Percentiles rank a stretch among this genome's conserved stretches.
Conservation (phyloP, 495 filamentous ascomycete genomes). For the Rhizodiscina lignyota region DNA sequence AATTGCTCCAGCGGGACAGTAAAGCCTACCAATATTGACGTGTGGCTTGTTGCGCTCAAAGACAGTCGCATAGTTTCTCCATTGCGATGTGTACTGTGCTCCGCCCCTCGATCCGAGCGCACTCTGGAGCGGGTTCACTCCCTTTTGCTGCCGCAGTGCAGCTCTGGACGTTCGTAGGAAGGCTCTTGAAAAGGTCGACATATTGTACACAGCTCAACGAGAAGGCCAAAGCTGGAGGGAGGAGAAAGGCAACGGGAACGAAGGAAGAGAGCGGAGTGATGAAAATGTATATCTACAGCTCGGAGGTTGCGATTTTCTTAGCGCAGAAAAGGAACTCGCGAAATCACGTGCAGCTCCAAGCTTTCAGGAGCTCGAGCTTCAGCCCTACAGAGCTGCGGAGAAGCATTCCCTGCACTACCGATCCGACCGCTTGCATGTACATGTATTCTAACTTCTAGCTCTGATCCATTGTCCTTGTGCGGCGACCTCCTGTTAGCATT, state of each 20-base stretch:
- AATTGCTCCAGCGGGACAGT: too few relatives aligned
- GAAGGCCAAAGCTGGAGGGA: background rate
- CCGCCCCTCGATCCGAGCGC: constrained; percentile 35
- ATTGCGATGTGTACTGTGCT: constrained; percentile 48
- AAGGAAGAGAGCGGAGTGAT: constrained; percentile 8
- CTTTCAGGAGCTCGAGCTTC: too few relatives aligned
- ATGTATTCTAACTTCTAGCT: too few relatives aligned
- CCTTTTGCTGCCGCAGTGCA: constrained; percentile 14
- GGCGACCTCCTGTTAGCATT: too few relatives aligned
- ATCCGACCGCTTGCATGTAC: too few relatives aligned
- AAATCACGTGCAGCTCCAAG: too few relatives aligned
- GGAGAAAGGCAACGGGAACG: constrained; percentile 4
- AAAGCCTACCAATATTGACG: constrained; percentile 74
- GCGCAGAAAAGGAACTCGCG: too few relatives aligned
- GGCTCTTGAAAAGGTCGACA: constrained; percentile 29
- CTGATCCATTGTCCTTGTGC: too few relatives aligned
- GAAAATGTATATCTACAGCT: constrained; percentile 3
- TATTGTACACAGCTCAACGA: constrained; percentile 47
- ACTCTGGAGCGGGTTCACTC: constrained; percentile 28
- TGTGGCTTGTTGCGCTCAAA: constrained; percentile 92
- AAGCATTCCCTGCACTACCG: too few relatives aligned
- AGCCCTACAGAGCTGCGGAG: too few relatives aligned
- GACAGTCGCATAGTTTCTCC: constrained; percentile 48
- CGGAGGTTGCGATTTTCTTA: too few relatives aligned
- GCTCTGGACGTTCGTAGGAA: constrained; percentile 22